A percentile compares a stretch with the other conserved stretches of the same genome.
Conservation (phyloP, 2,329 filamentous ascomycete genomes). For the Seiridium unicorne region DNA sequence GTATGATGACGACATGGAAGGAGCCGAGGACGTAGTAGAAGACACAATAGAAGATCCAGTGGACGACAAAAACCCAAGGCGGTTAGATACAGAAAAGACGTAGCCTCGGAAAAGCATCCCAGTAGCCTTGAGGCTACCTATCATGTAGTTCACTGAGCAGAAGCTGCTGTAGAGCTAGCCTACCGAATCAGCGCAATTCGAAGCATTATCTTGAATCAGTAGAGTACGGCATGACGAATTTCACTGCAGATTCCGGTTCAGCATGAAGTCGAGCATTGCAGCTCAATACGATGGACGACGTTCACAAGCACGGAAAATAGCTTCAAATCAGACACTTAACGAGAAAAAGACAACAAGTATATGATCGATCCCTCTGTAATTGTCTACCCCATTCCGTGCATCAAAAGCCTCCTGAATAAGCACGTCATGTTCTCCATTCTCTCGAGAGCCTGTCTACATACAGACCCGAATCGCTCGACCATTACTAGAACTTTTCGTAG, state of each 20-base stretch:
- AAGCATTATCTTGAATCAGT: not conserved
- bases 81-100: not conserved
- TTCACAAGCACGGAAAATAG: not conserved
- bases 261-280: not conserved
- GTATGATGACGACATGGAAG: not conserved
- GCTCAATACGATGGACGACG: not conserved
- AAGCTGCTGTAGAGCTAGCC: too few relatives aligned
- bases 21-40: not conserved
- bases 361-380: conserved; percentile 54
- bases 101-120: not conserved
- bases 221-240: too few relatives aligned
- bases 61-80: not conserved
- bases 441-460: conserved; percentile 41
- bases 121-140: too few relatives aligned
- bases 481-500: conserved; percentile 57
- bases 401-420: conserved; percentile 50
- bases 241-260: too few relatives aligned
- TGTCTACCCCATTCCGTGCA: conserved; percentile 46
- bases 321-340: conserved; percentile 24
- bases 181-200: not conserved
- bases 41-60: too few relatives aligned
- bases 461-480: conserved; percentile 48
- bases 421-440: conserved; percentile 43
- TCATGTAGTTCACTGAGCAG: too few relatives aligned
- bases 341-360: conserved; percentile 46